Conservation (phyloP, 73 alveolate species). For the Tetrahymena elliotti region DNA sequence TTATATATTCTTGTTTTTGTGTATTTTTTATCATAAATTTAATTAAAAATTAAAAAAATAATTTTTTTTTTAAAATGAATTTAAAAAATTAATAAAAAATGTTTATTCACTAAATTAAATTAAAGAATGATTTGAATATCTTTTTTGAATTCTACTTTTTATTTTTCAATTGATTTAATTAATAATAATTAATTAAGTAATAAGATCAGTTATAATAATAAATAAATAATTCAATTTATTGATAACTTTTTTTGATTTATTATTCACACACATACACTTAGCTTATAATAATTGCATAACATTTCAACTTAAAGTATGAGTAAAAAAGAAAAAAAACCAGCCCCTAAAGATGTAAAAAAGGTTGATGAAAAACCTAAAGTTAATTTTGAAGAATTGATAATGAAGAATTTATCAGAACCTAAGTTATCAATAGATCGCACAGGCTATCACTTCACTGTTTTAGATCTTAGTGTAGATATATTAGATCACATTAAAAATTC, state of each 20-base stretch:
- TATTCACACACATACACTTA: not conserved
- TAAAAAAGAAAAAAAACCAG: slow-evolving; percentile 17
- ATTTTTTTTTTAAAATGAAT: too few species aligned
- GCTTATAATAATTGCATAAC: not conserved
- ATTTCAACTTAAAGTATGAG: not conserved
- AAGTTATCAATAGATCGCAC: slow-evolving; percentile 15
- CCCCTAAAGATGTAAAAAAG: not conserved
- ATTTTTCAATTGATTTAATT: not conserved
- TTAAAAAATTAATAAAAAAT: not conserved
- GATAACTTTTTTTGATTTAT: not conserved
- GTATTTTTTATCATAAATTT: too few species aligned
- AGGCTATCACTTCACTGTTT: slow-evolving; percentile 21
- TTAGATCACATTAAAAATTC: not conserved
- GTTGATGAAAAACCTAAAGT: slow-evolving; percentile 33
- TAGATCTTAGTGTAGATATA: not conserved
- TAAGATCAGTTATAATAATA: not conserved
- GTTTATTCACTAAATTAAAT: not conserved
- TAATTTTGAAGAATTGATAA: slow-evolving; percentile 20
- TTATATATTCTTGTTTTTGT: not conserved
- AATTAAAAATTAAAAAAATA: too few species aligned
- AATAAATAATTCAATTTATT: not conserved
- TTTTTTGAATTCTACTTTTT: not conserved
- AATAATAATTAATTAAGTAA: not conserved
- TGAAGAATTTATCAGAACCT: slow-evolving; percentile 9
- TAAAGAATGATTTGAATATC: not conserved